Evolutionary conservation across 495 filamentous ascomycete species (phyloP).

Genomic region (Ramalina peruviana): DNA sequence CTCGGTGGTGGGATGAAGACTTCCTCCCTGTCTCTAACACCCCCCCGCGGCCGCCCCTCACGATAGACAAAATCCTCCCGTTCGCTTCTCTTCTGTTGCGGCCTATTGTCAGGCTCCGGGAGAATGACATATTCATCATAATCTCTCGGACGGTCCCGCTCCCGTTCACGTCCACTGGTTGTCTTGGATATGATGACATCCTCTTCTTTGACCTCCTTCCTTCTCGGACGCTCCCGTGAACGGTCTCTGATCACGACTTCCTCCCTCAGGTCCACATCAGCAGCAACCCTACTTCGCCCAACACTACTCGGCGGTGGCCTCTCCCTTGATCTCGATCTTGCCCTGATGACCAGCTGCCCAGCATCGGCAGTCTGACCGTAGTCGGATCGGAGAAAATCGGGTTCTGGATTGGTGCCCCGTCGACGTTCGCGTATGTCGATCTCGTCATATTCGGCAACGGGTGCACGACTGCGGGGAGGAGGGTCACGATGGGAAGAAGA

Average conservation of each 20-base stretch:
- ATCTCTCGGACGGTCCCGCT: slow-evolving; percentile 8
- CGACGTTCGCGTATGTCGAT: slow-evolving; percentile 23
- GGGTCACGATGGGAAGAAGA: slow-evolving; percentile 4
- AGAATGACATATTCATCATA: slow-evolving; percentile 15
- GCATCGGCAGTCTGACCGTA: slow-evolving; percentile 27
- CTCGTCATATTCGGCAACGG: slow-evolving; percentile 15
- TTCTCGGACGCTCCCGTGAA: slow-evolving; percentile 12
- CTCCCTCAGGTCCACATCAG: neutral
- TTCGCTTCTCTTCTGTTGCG: slow-evolving; percentile 12
- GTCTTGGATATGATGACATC: slow-evolving; percentile 2
- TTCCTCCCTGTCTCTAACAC: slow-evolving; percentile 4
- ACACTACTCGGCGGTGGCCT: neutral
- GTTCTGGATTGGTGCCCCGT: slow-evolving; percentile 24
- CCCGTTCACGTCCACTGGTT: slow-evolving; percentile 5
- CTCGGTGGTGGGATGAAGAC: neutral
- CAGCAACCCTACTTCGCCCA: neutral
- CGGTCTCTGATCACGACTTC: slow-evolving; percentile 4
- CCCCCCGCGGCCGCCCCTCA: slow-evolving; percentile 1
- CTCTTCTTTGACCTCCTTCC: slow-evolving; percentile 8
- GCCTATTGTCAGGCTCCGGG: slow-evolving; percentile 11
- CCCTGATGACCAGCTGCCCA: slow-evolving; percentile 32
- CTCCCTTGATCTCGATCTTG: slow-evolving; percentile 15
- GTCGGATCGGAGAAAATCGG: slow-evolving; percentile 41
- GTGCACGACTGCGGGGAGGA: slow-evolving; percentile 8
- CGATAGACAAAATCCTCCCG: slow-evolving; percentile 15